Evolutionary conservation across 2,329 filamentous ascomycete genomes (phyloP).

Genomic region (Xylariaceae sp.): DNA sequence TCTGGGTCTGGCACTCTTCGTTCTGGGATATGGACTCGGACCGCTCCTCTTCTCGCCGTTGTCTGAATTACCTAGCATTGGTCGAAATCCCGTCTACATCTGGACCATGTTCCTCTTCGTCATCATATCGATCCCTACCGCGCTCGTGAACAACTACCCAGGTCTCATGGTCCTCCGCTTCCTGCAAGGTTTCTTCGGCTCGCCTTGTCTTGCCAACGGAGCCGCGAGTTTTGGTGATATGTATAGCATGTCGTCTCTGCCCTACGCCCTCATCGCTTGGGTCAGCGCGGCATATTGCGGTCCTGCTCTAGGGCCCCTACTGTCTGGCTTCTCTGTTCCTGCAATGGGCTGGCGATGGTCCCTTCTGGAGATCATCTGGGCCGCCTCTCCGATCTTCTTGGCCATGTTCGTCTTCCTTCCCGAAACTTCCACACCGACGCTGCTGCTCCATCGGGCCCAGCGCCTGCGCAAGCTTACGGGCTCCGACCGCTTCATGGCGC

Average conservation of each 20-base stretch:
- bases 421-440: conserved; percentile 56
- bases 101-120: conserved; percentile 65
- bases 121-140: conserved; percentile 60
- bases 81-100: conserved; percentile 65
- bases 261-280: conserved; percentile 58
- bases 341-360: conserved; percentile 56
- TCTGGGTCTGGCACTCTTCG: conserved; percentile 41
- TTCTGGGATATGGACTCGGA: conserved; percentile 57
- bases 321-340: conserved; percentile 31
- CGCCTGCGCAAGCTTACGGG: conserved; percentile 56
- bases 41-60: conserved; percentile 64
- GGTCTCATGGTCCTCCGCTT: conserved; percentile 62
- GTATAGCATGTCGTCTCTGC: conserved; percentile 50
- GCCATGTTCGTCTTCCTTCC: conserved; percentile 57
- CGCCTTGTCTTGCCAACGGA: conserved; percentile 59
- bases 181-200: conserved; percentile 62
- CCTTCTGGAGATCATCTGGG: conserved; percentile 48
- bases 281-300: conserved; percentile 36
- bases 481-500: conserved; percentile 51
- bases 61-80: conserved; percentile 62
- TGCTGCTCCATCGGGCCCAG: conserved; percentile 40
- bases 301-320: conserved; percentile 54
- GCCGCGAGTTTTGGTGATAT: conserved; percentile 49
- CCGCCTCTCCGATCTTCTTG: background rate
- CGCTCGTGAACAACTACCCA: conserved; percentile 57